phyloP scores from a whole-genome alignment of 2,329 filamentous ascomycete genomes.

The Penicillium hesseltinei region DNA sequence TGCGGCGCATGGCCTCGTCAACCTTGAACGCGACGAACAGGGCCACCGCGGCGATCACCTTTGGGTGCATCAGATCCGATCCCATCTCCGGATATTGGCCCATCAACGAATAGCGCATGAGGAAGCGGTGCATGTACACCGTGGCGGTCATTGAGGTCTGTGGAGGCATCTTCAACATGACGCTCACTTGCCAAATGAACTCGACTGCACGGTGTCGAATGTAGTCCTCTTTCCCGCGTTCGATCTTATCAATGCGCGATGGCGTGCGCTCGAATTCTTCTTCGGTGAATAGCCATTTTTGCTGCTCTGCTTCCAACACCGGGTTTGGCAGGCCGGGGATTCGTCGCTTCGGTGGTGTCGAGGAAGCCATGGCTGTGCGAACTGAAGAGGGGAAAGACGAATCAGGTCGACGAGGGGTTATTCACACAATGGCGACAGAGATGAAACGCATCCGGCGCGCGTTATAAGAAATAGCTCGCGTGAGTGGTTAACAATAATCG shows the following conservation, averaged over 20 bases:
- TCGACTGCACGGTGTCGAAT: slow-evolving; percentile 88
- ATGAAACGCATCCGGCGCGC: slow-evolving; percentile 23
- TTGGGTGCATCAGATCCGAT: slow-evolving; percentile 73
- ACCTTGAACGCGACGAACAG: slow-evolving; percentile 96
- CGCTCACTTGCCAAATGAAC: slow-evolving; percentile 92
- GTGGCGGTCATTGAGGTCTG: slow-evolving; percentile 82
- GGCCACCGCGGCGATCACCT: slow-evolving; percentile 86
- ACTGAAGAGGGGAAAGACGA: not conserved
- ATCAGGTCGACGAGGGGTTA: not conserved
- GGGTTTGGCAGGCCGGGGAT: slow-evolving; percentile 44
- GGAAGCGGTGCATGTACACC: slow-evolving; percentile 93
- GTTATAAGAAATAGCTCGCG: not conserved
- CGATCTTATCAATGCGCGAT: slow-evolving; percentile 78
- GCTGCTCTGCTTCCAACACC: slow-evolving; percentile 55
- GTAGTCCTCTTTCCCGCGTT: slow-evolving; percentile 72
- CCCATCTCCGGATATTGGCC: slow-evolving; percentile 65
- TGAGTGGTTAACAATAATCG: slow-evolving; percentile 1
- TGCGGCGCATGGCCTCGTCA: slow-evolving; percentile 94
- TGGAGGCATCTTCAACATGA: slow-evolving; percentile 27
- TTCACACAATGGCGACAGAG: not conserved
- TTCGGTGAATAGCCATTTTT: slow-evolving; percentile 86
- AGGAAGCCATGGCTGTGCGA: slow-evolving; percentile 21
- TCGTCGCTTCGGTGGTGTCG: slow-evolving; percentile 24
- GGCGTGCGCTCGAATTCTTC: slow-evolving; percentile 81
- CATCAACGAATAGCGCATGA: slow-evolving; percentile 77